Percentiles rank a stretch among this genome's conserved stretches.
Conservation (phyloP, 805 yeast species). For the Hanseniaspora thailandica region DNA sequence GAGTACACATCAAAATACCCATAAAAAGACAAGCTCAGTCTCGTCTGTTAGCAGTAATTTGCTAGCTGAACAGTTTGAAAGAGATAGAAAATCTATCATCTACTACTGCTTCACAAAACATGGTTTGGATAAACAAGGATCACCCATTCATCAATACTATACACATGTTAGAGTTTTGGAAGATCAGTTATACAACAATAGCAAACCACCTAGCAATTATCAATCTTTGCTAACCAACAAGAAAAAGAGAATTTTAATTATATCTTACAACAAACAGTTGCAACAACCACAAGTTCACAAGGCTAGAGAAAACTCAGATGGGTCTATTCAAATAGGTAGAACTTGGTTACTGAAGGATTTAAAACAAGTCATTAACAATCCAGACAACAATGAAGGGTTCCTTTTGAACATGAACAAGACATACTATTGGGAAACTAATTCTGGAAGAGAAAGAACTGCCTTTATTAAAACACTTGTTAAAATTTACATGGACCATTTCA, state of each 20-base stretch:
- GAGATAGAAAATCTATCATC: constrained; percentile 40
- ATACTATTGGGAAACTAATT: constrained; percentile 70
- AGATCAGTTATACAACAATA: constrained; percentile 55
- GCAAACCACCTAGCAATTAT: constrained; percentile 48
- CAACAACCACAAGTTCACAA: constrained; percentile 70
- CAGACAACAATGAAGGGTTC: constrained; percentile 44
- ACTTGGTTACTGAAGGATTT: constrained; percentile 80
- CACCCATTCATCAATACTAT: constrained; percentile 46
- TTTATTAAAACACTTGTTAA: constrained; percentile 45
- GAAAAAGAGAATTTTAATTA: constrained; percentile 46
- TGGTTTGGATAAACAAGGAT: constrained; percentile 31
- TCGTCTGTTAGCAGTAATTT: constrained; percentile 28
- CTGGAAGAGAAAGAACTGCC: constrained; percentile 46
- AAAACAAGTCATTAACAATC: constrained; percentile 42
- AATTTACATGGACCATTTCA: constrained; percentile 43
- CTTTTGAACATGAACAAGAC: constrained; percentile 54
- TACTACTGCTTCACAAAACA: constrained; percentile 39
- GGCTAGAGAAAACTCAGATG: constrained; percentile 68
- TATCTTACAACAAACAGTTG: constrained; percentile 46
- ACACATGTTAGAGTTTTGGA: constrained; percentile 70
- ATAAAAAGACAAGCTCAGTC: constrained; percentile 28
- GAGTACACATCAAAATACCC: constrained; percentile 15
- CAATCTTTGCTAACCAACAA: constrained; percentile 35
- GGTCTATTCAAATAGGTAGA: constrained; percentile 76
- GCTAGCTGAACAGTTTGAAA: constrained; percentile 47